phyloP scores from a whole-genome alignment of 768 basidiomycete species.

The Trametes cubensis region DNA sequence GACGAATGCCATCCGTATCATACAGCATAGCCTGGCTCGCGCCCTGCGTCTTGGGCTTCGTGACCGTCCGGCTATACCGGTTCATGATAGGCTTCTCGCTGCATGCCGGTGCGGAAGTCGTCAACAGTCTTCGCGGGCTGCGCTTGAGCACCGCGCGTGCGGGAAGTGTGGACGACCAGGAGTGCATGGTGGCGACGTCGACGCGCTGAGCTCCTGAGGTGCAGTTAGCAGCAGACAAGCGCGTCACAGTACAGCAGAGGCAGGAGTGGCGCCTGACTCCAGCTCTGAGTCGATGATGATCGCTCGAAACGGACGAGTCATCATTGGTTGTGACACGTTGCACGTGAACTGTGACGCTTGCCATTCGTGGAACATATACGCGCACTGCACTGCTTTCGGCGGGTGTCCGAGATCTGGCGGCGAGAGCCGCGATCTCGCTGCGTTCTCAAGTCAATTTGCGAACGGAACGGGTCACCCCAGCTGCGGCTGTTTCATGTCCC shows the following conservation, averaged over 20 bases:
- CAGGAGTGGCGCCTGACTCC: neutral
- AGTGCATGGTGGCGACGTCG: conserved; percentile 19
- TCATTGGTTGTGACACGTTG: conserved; percentile 16
- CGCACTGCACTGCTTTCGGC: conserved; percentile 20
- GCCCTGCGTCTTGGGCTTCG: conserved; percentile 91
- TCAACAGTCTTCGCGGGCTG: conserved; percentile 21
- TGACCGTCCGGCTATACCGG: conserved; percentile 77
- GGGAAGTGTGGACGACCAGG: conserved; percentile 17
- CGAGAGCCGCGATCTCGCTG: conserved; percentile 16
- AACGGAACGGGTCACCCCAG: neutral
- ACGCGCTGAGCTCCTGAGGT: neutral
- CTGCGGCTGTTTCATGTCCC: conserved; percentile 9
- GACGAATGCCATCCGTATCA: conserved; percentile 90
- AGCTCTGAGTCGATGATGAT: neutral
- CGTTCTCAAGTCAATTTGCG: neutral
- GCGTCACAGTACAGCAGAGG: neutral
- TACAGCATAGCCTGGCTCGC: conserved; percentile 99
- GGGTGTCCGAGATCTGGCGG: conserved; percentile 10
- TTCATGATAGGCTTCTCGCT: conserved; percentile 45
- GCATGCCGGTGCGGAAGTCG: conserved; percentile 20
- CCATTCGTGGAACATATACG: neutral
- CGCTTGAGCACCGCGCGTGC: conserved; percentile 16
- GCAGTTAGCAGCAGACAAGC: neutral
- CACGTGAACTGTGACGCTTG: conserved; percentile 14
- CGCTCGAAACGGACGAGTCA: conserved; percentile 18